Evolutionary conservation across 371 early-diverging fungal species (phyloP), one percentile per base, ranked within the genome.

Genomic region (Mortierella polycephala): DNA sequence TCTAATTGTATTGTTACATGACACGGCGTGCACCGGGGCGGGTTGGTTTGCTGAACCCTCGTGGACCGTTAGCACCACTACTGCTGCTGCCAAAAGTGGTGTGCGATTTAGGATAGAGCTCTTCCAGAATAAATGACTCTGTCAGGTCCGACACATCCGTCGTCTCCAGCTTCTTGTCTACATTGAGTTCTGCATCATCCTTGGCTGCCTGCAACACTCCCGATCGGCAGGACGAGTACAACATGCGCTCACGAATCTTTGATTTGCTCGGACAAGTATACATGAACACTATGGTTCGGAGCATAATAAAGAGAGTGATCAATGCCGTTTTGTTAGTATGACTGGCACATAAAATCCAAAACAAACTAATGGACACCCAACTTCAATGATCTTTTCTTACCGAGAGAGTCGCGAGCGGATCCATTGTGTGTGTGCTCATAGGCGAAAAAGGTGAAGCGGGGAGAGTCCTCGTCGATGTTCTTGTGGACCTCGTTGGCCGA

Each of bases 201-300:
- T 89, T 87, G 18, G 89, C 87, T 18, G 75, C 84, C 18, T 82
- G 79, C 44, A 93, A 68, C 12, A 93, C 86, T 53, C 85, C 87
- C 5, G 85, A 83, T 49, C 91, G 88, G 52, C 90, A 90, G 2
- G 95, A 88, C 9, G 95, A 93, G 73, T 93, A 95, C 58, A 94
- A 60, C 97, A 96, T 96, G n/a, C 92, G 88, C 61, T 93, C 90
- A 50, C 93, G 90, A 65, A 96, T 91, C 74, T 92, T 93, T 52
- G 94, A 90, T 5, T 81, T 61, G 8, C 90, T 83, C 7, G 97
- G 96, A 72, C 96, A 96, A 30, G 90, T 88, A 73, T 94, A 94
- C 60, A 94, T 84, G 74, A 94, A 94, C 14, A 94, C 86, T 89
- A 58, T 46, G n/a, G 45, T 45, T 7, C 0, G 20, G 8, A 55